A percentile compares a stretch with the other conserved stretches of the same genome.
Evolutionary conservation across 2,329 filamentous ascomycete species (phyloP).

Genomic region (Aspergillus phoenicis): DNA sequence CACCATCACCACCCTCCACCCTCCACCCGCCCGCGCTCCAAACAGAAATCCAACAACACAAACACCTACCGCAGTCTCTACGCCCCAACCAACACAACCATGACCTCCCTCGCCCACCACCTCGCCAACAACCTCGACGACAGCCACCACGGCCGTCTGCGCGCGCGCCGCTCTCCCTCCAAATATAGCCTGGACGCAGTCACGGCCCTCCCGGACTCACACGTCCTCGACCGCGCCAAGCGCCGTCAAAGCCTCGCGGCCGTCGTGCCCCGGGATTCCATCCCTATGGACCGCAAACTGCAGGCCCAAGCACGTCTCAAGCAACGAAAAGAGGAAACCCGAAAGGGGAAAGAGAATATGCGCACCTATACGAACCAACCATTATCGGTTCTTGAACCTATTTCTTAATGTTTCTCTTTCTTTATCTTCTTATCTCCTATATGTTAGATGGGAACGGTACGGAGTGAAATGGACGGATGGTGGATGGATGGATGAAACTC

Average conservation of each 20-base stretch:
- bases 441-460: background rate
- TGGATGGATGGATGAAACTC: background rate
- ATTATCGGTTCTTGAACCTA: constrained; percentile 7
- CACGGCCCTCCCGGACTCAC: constrained; percentile 23
- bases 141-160: constrained; percentile 26
- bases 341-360: constrained; percentile 39
- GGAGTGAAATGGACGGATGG: background rate
- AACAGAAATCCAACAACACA: constrained; percentile 23
- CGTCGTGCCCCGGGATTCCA: constrained; percentile 26
- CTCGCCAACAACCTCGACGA: constrained; percentile 21
- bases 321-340: constrained; percentile 29
- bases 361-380: constrained; percentile 15
- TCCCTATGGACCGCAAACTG: constrained; percentile 37
- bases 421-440: background rate
- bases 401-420: background rate
- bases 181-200: constrained; percentile 35
- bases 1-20: constrained; percentile 23
- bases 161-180: constrained; percentile 28
- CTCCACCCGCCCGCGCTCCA: constrained; percentile 25
- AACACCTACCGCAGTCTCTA: constrained; percentile 29
- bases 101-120: constrained; percentile 29
- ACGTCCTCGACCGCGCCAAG: constrained; percentile 23
- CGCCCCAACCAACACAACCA: constrained; percentile 27
- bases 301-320: constrained; percentile 41
- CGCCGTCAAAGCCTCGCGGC: constrained; percentile 27